These are phyloP conservation scores for Pseudocercospora vitis DNA, from an alignment of 2,329 filamentous ascomycete genomes.

Conservation along the genomic window DNA sequence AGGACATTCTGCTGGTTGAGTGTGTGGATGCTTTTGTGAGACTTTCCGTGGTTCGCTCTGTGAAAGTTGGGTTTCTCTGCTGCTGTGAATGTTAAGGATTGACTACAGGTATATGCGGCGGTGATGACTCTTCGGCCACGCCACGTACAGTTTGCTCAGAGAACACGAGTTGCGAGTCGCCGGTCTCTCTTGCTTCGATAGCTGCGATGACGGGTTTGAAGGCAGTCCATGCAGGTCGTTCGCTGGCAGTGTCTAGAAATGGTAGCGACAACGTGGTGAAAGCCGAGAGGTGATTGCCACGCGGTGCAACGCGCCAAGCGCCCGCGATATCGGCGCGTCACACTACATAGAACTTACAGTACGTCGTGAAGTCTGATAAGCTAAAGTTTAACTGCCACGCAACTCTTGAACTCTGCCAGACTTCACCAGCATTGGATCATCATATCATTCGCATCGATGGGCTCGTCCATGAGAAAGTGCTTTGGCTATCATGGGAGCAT, in stretches of 20 bases:
- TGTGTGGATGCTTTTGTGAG: neutral
- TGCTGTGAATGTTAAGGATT: neutral
- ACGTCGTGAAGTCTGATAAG: no score
- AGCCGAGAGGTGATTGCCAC: neutral
- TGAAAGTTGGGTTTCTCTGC: neutral
- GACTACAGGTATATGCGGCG: neutral
- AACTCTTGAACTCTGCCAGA: no score
- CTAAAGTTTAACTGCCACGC: no score
- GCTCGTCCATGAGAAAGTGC: no score
- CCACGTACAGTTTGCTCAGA: neutral
- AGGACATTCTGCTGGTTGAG: neutral
- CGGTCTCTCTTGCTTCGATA: conserved; percentile 1
- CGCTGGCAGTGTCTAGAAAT: neutral
- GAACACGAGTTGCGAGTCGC: neutral
- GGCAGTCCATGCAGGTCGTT: neutral
- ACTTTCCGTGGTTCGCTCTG: neutral
- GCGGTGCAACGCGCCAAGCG: neutral
- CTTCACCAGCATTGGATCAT: no score
- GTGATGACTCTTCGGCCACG: neutral
- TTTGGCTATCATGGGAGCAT: no score
- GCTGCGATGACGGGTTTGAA: neutral
- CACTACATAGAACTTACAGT: no score
- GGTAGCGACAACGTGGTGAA: conserved; percentile 5
- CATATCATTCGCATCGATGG: no score
- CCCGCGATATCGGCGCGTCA: neutral